phyloP scores from a whole-genome alignment of 2,329 filamentous ascomycete genomes.

The Blumeria graminis region DNA sequence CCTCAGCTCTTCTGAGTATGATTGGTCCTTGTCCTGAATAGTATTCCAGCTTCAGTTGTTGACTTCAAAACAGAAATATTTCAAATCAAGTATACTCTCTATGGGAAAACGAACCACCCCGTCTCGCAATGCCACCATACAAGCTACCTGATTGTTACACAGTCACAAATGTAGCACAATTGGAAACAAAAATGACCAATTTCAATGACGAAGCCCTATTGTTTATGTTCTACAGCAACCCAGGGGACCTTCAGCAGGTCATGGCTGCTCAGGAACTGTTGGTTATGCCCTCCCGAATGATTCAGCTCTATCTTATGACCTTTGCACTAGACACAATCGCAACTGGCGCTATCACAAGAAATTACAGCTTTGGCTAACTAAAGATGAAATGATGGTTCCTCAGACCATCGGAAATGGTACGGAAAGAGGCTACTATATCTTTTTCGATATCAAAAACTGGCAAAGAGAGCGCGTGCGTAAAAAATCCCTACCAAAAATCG shows the following conservation, averaged over 20 bases:
- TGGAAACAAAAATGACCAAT: conserved; percentile 39
- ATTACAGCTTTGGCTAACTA: conserved; percentile 40
- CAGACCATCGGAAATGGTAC: conserved; percentile 31
- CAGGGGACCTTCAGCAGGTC: conserved; percentile 36
- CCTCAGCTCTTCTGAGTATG: conserved; percentile 31
- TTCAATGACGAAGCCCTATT: conserved; percentile 47
- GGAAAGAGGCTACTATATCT: conserved; percentile 41
- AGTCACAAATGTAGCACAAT: conserved; percentile 39
- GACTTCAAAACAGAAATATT: conserved; percentile 17
- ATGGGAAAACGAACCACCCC: conserved; percentile 33
- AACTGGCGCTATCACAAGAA: conserved; percentile 50
- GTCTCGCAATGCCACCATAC: conserved; percentile 31
- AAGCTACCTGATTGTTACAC: conserved; percentile 40
- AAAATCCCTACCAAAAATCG: not conserved
- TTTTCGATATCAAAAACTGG: conserved; percentile 40
- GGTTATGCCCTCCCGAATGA: conserved; percentile 11
- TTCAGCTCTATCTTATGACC: not conserved
- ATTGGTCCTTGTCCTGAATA: not conserved
- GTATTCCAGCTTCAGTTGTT: not conserved
- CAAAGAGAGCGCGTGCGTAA: conserved; percentile 34
- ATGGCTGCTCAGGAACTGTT: conserved; percentile 39
- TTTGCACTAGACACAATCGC: conserved; percentile 25
- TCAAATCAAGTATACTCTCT: conserved; percentile 36
- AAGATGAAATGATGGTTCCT: conserved; percentile 40
- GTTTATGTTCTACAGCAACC: conserved; percentile 46